These are phyloP conservation scores for Paraphoma sp. DNA, from an alignment of 2,329 filamentous ascomycete genomes.

Conservation along the genomic window DNA sequence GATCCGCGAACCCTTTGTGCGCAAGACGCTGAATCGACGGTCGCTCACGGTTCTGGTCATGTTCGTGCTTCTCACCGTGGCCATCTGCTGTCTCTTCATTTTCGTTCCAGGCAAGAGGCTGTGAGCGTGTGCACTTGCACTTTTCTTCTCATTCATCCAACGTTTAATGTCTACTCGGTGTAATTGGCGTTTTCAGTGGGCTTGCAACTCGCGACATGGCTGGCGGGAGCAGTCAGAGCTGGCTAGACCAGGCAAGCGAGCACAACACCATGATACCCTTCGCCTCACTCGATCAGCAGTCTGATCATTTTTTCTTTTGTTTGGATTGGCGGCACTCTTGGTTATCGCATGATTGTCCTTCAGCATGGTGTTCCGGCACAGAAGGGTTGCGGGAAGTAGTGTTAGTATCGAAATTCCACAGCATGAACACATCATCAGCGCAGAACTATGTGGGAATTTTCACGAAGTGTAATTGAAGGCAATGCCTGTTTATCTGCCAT, in stretches of 20 bases:
- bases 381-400: not conserved
- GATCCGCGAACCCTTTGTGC: slow-evolving; percentile 89
- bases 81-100: slow-evolving; percentile 88
- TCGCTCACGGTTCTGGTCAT: slow-evolving; percentile 80
- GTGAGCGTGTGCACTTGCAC: slow-evolving; percentile 43
- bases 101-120: slow-evolving; percentile 89
- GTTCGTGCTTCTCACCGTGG: slow-evolving; percentile 77
- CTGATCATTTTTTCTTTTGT: slow-evolving; percentile 13
- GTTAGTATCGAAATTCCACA: not conserved
- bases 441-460: not conserved
- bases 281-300: not conserved
- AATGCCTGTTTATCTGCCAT: not conserved
- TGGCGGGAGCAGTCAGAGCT: not conserved
- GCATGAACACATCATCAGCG: not conserved
- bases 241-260: not conserved
- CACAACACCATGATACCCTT: slow-evolving; percentile 2
- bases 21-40: slow-evolving; percentile 82
- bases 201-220: not conserved
- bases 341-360: slow-evolving; percentile 5
- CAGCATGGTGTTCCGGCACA: slow-evolving; percentile 3
- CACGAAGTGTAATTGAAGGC: not conserved
- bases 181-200: slow-evolving; percentile 11
- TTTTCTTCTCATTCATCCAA: slow-evolving; percentile 9
- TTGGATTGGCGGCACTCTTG: slow-evolving; percentile 3
- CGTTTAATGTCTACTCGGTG: slow-evolving; percentile 28